Conservation (phyloP, 2,329 filamentous ascomycete genomes). For the Tolypocladium ovalisporum region DNA sequence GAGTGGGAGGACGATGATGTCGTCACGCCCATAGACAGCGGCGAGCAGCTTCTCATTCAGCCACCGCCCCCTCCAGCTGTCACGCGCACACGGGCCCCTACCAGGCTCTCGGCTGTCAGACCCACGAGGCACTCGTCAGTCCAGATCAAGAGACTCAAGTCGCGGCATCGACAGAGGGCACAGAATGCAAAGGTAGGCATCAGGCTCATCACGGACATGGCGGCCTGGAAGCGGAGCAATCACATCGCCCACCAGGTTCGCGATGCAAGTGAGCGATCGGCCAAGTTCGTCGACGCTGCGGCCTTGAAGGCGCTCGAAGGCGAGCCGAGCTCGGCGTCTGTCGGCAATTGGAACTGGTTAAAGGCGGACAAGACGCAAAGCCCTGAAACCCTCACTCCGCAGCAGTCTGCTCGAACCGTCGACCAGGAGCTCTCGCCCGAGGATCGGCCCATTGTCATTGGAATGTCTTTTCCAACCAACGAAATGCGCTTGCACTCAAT, state of each 20-base stretch:
- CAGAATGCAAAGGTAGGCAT: conserved; percentile 54
- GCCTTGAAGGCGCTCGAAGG: conserved; percentile 50
- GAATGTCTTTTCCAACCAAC: conserved; percentile 50
- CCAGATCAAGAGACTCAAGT: conserved; percentile 39
- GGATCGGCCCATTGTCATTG: conserved; percentile 63
- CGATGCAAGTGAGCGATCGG: conserved; percentile 18
- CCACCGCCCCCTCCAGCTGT: conserved; percentile 6
- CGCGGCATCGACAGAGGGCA: conserved; percentile 48
- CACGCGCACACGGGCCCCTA: conserved; percentile 6
- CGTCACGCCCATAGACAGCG: conserved; percentile 26
- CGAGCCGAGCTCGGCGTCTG: conserved; percentile 38
- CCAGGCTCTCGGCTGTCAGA: conserved; percentile 9
- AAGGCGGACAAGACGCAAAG: conserved; percentile 26
- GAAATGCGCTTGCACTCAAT: conserved; percentile 17
- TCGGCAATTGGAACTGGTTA: conserved; percentile 48
- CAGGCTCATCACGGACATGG: conserved; percentile 59
- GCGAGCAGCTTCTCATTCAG: conserved; percentile 18
- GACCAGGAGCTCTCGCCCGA: conserved; percentile 50
- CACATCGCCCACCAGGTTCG: conserved; percentile 21
- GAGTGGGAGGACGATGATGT: conserved; percentile 41
- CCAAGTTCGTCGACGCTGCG: conserved; percentile 46
- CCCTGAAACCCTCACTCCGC: conserved; percentile 14
- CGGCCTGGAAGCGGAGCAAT: conserved; percentile 34
- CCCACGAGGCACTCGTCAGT: conserved; percentile 25
- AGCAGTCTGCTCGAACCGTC: conserved; percentile 14